phyloP scores from a whole-genome alignment of 2,329 filamentous ascomycete species.

The Colletotrichum agaves region DNA sequence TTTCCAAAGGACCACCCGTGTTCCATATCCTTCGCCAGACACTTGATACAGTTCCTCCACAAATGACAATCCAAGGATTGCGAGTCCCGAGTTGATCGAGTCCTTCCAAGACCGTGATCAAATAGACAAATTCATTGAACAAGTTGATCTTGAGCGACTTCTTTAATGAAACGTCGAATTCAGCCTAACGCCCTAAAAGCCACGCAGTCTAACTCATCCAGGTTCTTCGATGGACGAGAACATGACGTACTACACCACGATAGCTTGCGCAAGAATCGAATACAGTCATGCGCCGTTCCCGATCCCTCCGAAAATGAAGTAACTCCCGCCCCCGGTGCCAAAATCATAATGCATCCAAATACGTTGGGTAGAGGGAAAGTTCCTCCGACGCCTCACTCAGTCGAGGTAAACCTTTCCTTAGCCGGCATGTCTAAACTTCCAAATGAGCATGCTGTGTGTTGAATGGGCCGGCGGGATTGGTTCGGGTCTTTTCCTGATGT shows the following conservation, averaged over 20 bases:
- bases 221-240: no score
- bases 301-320: not conserved
- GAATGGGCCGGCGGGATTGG: not conserved
- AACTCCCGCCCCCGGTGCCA: not conserved
- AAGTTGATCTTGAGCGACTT: not conserved
- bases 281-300: not conserved
- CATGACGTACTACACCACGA: not conserved
- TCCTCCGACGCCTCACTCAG: not conserved
- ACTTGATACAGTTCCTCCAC: not conserved
- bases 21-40: not conserved
- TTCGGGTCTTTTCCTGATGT: conserved; percentile 5
- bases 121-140: not conserved
- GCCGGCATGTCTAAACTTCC: not conserved
- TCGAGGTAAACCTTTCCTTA: not conserved
- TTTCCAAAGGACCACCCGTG: not conserved
- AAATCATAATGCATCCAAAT: not conserved
- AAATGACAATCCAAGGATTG: not conserved
- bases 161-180: not conserved
- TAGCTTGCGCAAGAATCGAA: conserved; percentile 17
- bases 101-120: not conserved
- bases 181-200: not conserved
- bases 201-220: not conserved
- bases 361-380: not conserved
- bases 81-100: conserved; percentile 10
- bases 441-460: not conserved